Evolutionary conservation across 352 stramenopile species (phyloP), one percentile per base, ranked within the genome.

Genomic region (Aphanomyces euteiches): DNA sequence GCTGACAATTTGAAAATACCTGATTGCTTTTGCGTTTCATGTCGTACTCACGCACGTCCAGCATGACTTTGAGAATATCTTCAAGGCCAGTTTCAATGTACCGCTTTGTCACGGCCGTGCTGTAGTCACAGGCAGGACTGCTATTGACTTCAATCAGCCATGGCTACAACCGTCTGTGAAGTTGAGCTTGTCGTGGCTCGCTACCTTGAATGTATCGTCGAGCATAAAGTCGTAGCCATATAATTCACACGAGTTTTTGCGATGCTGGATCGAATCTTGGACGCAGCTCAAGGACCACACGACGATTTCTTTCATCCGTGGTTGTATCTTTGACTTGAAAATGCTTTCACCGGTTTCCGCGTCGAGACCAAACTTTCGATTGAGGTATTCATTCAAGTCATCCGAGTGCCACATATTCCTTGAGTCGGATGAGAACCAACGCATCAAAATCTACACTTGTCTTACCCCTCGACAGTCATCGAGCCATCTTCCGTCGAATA

Each of bases 171-270:
- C 1, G 1, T 21, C 13, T 43, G 41, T 7, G 38, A 39, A 39
- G 6, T 34, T 17, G 8, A 17, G 8, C n/a, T 8, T 13, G 39
- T 8, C n/a, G 13, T 47, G 34, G 6, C 17, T 4, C 5, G 10
- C 5, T 7, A 61, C 67, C 53, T 77, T 81, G 39, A 95, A 74
- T 8, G 83, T 73, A 17, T 92, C 80, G 76, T 97, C 90, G 45
- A 98, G 58, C 93, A 98, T 98, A 53, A 97, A 97, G 70, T 98
- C 93, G 76, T 95, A 97, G 13, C 92, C 92, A 66, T 95, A 98
- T 17, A 98, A 74, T 72, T 98, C 93, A 72, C 90, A 98, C 43
- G 79, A 92, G 72, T 97, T 96, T 56, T 82, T 81, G 58, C 93
- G 90, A 56, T 95, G 82, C 69, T 96, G 79, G 19, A 98, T 81